Conservation (phyloP, 202 grass and related monocot genomes). For the Bolboschoenoplectus hybrid region DNA sequence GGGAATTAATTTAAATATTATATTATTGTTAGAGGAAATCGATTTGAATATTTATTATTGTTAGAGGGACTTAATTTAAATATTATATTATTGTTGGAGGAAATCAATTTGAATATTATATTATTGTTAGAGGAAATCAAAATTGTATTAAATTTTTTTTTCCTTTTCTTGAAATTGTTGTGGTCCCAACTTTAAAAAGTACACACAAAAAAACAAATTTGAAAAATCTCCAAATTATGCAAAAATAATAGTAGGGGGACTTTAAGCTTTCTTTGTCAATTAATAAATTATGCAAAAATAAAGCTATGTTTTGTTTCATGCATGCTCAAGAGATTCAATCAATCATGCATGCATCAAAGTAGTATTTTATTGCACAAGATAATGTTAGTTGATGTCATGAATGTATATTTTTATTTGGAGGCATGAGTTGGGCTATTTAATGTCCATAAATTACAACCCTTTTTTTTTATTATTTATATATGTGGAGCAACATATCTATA, state of each 20-base stretch:
- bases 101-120: not conserved
- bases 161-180: not conserved
- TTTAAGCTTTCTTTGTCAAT: not conserved
- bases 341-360: too few relatives aligned
- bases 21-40: not conserved
- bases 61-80: not conserved
- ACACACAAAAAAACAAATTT: not conserved
- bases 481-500: not conserved
- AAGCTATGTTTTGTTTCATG: slow-evolving; percentile 17
- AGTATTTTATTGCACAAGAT: not conserved
- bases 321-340: not conserved
- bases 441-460: not conserved
- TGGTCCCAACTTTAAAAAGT: not conserved
- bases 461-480: not conserved
- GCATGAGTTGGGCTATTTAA: slow-evolving; percentile 13
- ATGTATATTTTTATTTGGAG: slow-evolving; percentile 17
- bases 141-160: not conserved
- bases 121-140: not conserved
- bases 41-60: not conserved
- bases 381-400: slow-evolving; percentile 14
- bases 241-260: too few relatives aligned
- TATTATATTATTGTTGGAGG: not conserved
- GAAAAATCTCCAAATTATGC: not conserved
- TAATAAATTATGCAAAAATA: not conserved
- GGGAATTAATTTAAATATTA: not conserved